Conservation (phyloP, 495 filamentous ascomycete genomes). For the Aspergillus egyptiacus region DNA sequence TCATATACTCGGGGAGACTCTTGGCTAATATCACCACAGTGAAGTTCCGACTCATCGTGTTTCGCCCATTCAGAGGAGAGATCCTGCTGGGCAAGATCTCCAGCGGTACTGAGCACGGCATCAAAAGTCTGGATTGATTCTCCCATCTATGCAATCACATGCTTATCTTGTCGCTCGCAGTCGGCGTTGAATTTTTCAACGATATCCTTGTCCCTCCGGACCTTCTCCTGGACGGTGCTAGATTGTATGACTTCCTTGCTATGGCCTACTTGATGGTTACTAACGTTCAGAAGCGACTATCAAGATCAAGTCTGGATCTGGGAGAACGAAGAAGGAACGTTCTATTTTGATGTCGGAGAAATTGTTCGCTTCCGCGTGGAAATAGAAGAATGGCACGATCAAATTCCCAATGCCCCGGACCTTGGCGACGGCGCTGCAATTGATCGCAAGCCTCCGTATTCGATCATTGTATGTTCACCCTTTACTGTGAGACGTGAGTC, state of each 20-base stretch:
- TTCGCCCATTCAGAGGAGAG: constrained; percentile 90
- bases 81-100: constrained; percentile 77
- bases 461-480: constrained; percentile 50
- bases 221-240: constrained; percentile 62
- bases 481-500: neutral
- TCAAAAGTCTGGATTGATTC: constrained; percentile 54
- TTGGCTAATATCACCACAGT: constrained; percentile 44
- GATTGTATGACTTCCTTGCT: constrained; percentile 54
- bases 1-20: neutral
- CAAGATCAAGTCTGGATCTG: constrained; percentile 76
- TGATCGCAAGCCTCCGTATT: constrained; percentile 58
- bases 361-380: constrained; percentile 78
- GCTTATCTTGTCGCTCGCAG: constrained; percentile 34
- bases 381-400: constrained; percentile 81
- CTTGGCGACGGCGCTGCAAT: constrained; percentile 42
- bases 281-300: constrained; percentile 48
- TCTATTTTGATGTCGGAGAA: constrained; percentile 86
- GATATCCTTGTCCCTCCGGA: constrained; percentile 74
- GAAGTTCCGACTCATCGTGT: constrained; percentile 87
- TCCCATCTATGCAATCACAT: neutral
- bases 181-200: constrained; percentile 82
- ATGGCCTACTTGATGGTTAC: constrained; percentile 9
- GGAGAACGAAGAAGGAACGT: constrained; percentile 61
- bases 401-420: constrained; percentile 64
- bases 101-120: constrained; percentile 62